Evolutionary conservation across 805 yeast species (phyloP).

Genomic region (Candida golubevii): DNA sequence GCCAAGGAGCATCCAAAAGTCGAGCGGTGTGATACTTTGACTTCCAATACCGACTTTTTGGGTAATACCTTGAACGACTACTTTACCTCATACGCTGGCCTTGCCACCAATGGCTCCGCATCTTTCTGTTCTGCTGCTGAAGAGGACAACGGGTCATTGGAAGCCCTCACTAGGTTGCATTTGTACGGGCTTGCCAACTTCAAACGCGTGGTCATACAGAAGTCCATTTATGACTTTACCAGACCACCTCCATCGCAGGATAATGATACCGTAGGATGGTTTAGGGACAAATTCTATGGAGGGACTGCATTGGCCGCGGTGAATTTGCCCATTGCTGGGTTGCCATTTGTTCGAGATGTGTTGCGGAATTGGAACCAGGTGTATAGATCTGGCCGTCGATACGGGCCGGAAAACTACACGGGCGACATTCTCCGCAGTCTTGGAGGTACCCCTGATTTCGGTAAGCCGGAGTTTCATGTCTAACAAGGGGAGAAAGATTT

Average conservation of each 20-base stretch:
- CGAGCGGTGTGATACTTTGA: constrained; percentile 53
- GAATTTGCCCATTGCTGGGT: constrained; percentile 51
- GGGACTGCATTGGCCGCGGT: constrained; percentile 45
- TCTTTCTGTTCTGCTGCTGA: constrained; percentile 58
- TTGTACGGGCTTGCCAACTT: constrained; percentile 52
- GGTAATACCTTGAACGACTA: constrained; percentile 49
- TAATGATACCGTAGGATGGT: constrained; percentile 45
- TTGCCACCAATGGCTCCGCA: constrained; percentile 56
- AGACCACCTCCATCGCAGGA: constrained; percentile 45
- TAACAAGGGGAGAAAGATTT: too few relatives aligned
- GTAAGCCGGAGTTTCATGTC: constrained; percentile 14
- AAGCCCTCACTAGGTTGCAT: constrained; percentile 52
- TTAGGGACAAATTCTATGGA: constrained; percentile 46
- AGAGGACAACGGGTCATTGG: constrained; percentile 66
- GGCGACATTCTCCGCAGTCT: constrained; percentile 58
- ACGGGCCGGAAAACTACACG: constrained; percentile 47
- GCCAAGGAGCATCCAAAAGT: constrained; percentile 46
- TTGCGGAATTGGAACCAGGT: constrained; percentile 42
- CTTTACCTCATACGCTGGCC: constrained; percentile 41
- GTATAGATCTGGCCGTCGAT: constrained; percentile 29
- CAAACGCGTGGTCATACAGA: constrained; percentile 52
- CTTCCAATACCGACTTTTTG: constrained; percentile 56
- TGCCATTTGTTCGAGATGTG: constrained; percentile 51
- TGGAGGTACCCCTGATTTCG: constrained; percentile 41
- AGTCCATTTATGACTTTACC: constrained; percentile 57